phyloP scores from a whole-genome alignment of 495 filamentous ascomycete species.

The Echria macrotheca region DNA sequence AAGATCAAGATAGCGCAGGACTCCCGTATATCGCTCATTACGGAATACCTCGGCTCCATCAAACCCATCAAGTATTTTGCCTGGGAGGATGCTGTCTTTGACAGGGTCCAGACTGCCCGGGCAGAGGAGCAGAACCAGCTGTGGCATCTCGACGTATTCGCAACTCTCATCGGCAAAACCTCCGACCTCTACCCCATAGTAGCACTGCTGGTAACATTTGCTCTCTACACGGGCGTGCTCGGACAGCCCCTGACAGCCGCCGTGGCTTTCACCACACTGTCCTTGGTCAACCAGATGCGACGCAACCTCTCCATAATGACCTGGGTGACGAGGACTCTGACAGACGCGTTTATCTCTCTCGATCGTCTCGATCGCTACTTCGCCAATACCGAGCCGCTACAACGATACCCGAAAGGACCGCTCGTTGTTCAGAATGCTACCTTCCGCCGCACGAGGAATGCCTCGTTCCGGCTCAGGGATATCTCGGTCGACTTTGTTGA shows the following conservation, averaged over 20 bases:
- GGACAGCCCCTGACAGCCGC: constrained; percentile 40
- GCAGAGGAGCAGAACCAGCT: constrained; percentile 41
- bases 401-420: constrained; percentile 37
- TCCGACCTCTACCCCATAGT: constrained; percentile 37
- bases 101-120: constrained; percentile 37
- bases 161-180: constrained; percentile 27
- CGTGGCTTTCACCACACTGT: constrained; percentile 44
- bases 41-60: constrained; percentile 45
- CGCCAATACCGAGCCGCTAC: constrained; percentile 34
- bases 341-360: constrained; percentile 39
- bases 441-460: constrained; percentile 41
- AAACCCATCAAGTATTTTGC: constrained; percentile 49
- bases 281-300: constrained; percentile 38
- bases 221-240: constrained; percentile 36
- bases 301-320: constrained; percentile 39
- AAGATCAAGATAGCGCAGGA: constrained; percentile 44
- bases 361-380: constrained; percentile 44
- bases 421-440: constrained; percentile 35
- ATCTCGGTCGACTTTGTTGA: constrained; percentile 46
- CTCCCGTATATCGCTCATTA: constrained; percentile 44
- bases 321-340: constrained; percentile 33
- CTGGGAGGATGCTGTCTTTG: constrained; percentile 43
- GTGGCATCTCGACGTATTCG: constrained; percentile 40
- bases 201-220: constrained; percentile 41
- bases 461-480: constrained; percentile 41